These are phyloP conservation scores for Russula lepida DNA, from an alignment of 768 basidiomycete genomes.

Conservation along the genomic window DNA sequence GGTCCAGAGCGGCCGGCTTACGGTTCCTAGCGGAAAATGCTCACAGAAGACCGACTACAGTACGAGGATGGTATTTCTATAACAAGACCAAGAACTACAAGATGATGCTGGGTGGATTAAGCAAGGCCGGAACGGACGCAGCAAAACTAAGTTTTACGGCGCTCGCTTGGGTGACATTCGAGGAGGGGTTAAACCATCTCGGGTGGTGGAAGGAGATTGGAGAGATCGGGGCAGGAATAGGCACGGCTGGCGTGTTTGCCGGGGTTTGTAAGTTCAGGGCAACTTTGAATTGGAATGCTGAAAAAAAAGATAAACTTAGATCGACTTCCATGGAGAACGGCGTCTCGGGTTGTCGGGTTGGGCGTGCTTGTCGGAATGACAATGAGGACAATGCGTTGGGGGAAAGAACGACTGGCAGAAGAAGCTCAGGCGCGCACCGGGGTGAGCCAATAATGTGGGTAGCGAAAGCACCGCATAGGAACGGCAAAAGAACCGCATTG, in stretches of 20 bases:
- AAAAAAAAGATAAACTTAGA: constrained; percentile 10
- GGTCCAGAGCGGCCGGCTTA: constrained; percentile 59
- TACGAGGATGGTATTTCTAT: constrained; percentile 93
- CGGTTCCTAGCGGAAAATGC: constrained; percentile 90
- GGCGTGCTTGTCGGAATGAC: constrained; percentile 51
- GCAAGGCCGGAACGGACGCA: constrained; percentile 54
- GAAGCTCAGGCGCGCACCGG: constrained; percentile 23
- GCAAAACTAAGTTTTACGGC: constrained; percentile 41
- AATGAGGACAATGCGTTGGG: constrained; percentile 36
- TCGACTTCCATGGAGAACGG: constrained; percentile 18
- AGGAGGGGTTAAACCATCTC: constrained; percentile 35
- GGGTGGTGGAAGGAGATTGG: constrained; percentile 35
- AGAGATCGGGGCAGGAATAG: constrained; percentile 56
- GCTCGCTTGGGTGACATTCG: constrained; percentile 41
- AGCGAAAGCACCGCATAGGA: constrained; percentile 11
- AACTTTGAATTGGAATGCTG: constrained; percentile 3
- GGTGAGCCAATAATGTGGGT: constrained; percentile 21
- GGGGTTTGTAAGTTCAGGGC: constrained; percentile 38
- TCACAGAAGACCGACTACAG: constrained; percentile 75
- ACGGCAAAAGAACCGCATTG: constrained; percentile 9
- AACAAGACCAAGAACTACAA: constrained; percentile 93
- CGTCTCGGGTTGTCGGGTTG: constrained; percentile 31
- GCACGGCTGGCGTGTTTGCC: constrained; percentile 52
- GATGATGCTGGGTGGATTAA: constrained; percentile 64
- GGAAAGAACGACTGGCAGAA: constrained; percentile 24